phyloP scores from a whole-genome alignment of 306 rosid genomes.

The Geum urbanum region DNA sequence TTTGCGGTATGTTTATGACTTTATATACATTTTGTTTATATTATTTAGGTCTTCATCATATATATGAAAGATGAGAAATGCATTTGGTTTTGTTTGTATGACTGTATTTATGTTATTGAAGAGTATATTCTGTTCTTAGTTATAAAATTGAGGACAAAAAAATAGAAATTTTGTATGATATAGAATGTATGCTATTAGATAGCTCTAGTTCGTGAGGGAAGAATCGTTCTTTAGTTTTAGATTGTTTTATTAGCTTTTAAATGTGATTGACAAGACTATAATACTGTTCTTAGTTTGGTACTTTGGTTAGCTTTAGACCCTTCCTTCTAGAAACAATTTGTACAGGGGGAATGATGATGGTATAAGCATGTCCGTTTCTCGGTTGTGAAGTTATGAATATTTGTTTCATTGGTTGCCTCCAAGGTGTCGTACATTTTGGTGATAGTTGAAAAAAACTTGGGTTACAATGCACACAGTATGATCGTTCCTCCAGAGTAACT shows the following conservation, averaged over 20 bases:
- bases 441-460: too few relatives aligned
- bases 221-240: background rate
- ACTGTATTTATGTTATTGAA: background rate
- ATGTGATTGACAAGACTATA: background rate
- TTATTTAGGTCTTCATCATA: background rate
- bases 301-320: background rate
- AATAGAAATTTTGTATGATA: background rate
- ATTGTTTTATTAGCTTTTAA: background rate
- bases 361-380: background rate
- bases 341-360: background rate
- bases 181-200: background rate
- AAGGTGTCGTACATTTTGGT: too few relatives aligned
- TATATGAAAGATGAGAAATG: background rate
- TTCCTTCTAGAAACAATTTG: background rate
- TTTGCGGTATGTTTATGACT: constrained; percentile 49
- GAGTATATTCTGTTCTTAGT: background rate
- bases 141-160: background rate
- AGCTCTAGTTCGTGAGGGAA: background rate
- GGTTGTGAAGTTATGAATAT: constrained; percentile 4
- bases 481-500: background rate
- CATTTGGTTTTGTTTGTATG: background rate
- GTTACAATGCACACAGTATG: background rate
- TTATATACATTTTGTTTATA: background rate
- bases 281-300: background rate
- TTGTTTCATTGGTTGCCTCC: background rate